Percentiles rank a stretch among this genome's conserved stretches.
phyloP scores from a whole-genome alignment of 192 early-diverging fungal species.

The Coemansia sp. region DNA sequence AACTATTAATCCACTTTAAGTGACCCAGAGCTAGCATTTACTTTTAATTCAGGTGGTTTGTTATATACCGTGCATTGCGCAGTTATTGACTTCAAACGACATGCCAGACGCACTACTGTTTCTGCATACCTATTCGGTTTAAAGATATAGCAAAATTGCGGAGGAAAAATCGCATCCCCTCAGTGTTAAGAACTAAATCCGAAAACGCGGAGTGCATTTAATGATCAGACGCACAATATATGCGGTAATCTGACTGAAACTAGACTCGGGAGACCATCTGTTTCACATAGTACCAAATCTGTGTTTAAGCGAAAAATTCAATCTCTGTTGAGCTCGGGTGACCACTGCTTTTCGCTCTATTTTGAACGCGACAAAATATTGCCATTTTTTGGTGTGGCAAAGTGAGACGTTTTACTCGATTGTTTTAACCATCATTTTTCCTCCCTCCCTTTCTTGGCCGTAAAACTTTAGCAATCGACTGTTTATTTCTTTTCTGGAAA shows the following conservation, averaged over 20 bases:
- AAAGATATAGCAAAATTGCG: too few relatives aligned
- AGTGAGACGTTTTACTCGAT: neutral
- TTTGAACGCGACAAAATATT: too few relatives aligned
- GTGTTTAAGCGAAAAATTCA: too few relatives aligned
- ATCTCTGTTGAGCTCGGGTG: too few relatives aligned
- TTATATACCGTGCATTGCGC: neutral
- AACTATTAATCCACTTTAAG: too few relatives aligned
- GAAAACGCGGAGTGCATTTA: neutral
- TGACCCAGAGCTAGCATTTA: too few relatives aligned
- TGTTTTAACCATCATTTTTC: neutral
- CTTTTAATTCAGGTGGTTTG: neutral
- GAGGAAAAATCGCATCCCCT: too few relatives aligned
- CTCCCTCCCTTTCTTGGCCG: neutral
- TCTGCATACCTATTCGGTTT: neutral
- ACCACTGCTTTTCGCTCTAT: too few relatives aligned
- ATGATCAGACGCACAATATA: neutral
- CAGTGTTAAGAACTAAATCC: neutral
- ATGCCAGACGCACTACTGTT: neutral
- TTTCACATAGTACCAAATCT: neutral
- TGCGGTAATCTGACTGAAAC: constrained; percentile 3
- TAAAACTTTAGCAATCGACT: neutral
- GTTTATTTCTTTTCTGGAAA: neutral
- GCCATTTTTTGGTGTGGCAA: neutral
- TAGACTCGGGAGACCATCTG: neutral
- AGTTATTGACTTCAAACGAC: neutral